Percentiles rank a stretch among this genome's conserved stretches.
These are phyloP conservation scores for Musa balbisiana DNA, from an alignment of 202 grass and related monocot genomes.

Conservation along the genomic window DNA sequence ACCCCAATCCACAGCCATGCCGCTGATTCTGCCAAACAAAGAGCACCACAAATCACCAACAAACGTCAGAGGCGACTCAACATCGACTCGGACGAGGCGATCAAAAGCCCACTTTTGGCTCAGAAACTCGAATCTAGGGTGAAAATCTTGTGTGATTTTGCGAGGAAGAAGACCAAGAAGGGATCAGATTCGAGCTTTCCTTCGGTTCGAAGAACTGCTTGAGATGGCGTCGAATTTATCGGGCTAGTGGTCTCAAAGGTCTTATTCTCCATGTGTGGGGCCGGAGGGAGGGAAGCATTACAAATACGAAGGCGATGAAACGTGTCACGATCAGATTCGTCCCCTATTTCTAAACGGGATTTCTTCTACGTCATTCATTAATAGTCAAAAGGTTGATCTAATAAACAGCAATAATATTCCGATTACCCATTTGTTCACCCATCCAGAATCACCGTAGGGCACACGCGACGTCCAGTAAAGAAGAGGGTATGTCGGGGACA, in stretches of 20 bases:
- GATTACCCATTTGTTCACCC: too few relatives aligned
- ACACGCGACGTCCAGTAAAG: too few relatives aligned
- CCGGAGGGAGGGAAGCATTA: not conserved
- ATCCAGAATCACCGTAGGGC: too few relatives aligned
- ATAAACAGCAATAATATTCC: too few relatives aligned
- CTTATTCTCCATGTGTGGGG: not conserved
- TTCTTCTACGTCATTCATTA: too few relatives aligned
- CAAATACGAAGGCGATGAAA: not conserved
- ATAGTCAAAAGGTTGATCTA: too few relatives aligned
- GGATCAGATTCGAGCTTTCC: not conserved
- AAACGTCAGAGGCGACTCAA: not conserved
- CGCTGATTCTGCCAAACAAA: not conserved
- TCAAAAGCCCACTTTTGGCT: not conserved
- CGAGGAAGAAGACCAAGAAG: not conserved
- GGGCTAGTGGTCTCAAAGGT: not conserved
- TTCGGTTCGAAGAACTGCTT: not conserved
- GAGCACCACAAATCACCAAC: not conserved
- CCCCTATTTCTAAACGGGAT: too few relatives aligned
- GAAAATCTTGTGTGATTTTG: not conserved
- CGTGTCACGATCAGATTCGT: not conserved
- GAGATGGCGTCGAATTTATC: not conserved
- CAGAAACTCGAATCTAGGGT: not conserved
- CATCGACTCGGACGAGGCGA: not conserved
- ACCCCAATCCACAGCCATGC: constrained; percentile 38
- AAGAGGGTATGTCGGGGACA: fast-evolving